Conservation (phyloP, 805 yeast species). For the Ogataea neopini region DNA sequence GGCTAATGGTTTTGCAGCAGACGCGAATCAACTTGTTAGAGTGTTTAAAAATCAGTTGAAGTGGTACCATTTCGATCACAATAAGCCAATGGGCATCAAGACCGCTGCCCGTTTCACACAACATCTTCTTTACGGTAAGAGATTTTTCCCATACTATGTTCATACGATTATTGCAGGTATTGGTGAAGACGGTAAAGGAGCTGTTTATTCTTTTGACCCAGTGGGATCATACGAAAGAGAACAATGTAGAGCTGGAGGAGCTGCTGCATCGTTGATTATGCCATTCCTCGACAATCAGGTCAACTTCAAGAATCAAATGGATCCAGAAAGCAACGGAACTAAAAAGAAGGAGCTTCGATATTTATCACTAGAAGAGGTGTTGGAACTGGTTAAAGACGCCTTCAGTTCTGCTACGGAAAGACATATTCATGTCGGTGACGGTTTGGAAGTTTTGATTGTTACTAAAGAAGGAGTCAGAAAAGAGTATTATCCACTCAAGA, state of each 20-base stretch:
- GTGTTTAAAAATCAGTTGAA: slow-evolving; percentile 68
- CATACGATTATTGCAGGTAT: slow-evolving; percentile 94
- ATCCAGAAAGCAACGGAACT: slow-evolving; percentile 72
- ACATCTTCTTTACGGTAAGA: slow-evolving; percentile 85
- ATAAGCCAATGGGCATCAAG: slow-evolving; percentile 63
- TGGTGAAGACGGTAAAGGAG: slow-evolving; percentile 89
- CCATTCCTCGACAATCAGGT: slow-evolving; percentile 98
- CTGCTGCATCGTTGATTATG: slow-evolving; percentile 94
- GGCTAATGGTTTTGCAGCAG: slow-evolving; percentile 97
- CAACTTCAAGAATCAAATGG: slow-evolving; percentile 89
- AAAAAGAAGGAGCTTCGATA: slow-evolving; percentile 61
- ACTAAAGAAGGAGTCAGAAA: slow-evolving; percentile 90
- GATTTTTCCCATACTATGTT: slow-evolving; percentile 96
- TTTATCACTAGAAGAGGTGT: slow-evolving; percentile 78
- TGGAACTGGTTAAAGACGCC: slow-evolving; percentile 88
- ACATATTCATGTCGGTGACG: slow-evolving; percentile 98
- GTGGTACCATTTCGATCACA: slow-evolving; percentile 93
- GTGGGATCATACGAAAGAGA: slow-evolving; percentile 98
- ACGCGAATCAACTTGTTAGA: slow-evolving; percentile 81
- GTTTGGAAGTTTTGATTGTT: slow-evolving; percentile 84
- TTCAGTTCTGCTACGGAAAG: slow-evolving; percentile 96
- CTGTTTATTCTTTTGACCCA: slow-evolving; percentile 95
- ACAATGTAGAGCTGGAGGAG: slow-evolving; percentile 97
- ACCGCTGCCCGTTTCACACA: slow-evolving; percentile 91
- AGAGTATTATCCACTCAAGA: slow-evolving; percentile 83